Evolutionary conservation across 139 green algal genomes (phyloP), one percentile per base, ranked within the genome.

Genomic region (Chlorella sp.): DNA sequence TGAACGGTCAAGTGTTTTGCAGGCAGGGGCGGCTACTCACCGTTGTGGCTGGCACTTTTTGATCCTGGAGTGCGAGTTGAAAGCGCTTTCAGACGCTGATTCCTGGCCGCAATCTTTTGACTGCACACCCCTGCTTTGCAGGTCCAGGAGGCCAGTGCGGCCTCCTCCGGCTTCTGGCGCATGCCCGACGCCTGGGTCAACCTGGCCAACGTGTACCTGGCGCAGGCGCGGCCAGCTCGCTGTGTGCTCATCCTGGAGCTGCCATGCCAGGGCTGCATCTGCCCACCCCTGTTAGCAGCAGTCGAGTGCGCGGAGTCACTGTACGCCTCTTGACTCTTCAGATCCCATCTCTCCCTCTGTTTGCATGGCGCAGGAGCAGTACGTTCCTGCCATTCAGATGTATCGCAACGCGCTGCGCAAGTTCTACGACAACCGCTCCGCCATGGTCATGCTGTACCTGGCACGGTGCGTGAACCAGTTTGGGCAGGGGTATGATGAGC

Each of bases 131-230:
- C n/a, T n/a, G n/a, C n/a, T n/a, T n/a, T n/a, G n/a, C n/a, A 88
- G 92, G 94, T 96, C 18, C 93, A 96, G 30, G 94, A 97, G 86
- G 91, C 92, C 7, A 80, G 87, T 28, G 89, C 90, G 23, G 88
- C 75, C 20, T 87, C 80, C 18, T 84, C 73, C 39, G 87, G 87
- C 74, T 95, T 93, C 78, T 63, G 94, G 39, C 86, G 85, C 39
- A 89, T 97, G 78, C 94, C 94, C 11, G 86, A 95, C 64, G 92
- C 87, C 39, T 91, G 82, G 72, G 76, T 94, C 64, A 95, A 95
- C 73, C 87, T 97, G 44, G 95, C 92, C 51, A 93, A 94, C 76
- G 82, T 97, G 7, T 89, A 92, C 60, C 86, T 98, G 69, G 96
- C 76, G 21, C 76, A 78, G 62, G 62, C 34, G 62, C 62, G 26